These are phyloP conservation scores for Cordyceps javanica DNA, from an alignment of 2,329 filamentous ascomycete species.

Conservation along the genomic window DNA sequence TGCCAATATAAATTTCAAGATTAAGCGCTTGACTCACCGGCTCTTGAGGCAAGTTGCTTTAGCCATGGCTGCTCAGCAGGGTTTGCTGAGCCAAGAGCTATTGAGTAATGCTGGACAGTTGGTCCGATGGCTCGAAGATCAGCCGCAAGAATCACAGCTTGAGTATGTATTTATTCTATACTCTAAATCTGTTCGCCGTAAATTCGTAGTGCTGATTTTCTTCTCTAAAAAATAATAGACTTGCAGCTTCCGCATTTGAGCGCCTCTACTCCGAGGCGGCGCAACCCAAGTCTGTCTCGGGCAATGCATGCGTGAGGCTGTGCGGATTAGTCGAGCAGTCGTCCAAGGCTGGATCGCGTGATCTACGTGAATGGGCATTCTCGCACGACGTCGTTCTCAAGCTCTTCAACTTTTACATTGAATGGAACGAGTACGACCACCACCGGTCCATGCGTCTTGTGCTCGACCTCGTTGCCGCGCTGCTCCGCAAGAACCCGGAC, in stretches of 20 bases:
- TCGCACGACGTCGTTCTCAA: constrained; percentile 39
- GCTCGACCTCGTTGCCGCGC: constrained; percentile 49
- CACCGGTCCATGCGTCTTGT: constrained; percentile 58
- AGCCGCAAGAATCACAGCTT: constrained; percentile 27
- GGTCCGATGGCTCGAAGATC: constrained; percentile 38
- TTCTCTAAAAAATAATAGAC: not conserved
- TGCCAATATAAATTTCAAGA: not conserved
- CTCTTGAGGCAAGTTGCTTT: not conserved
- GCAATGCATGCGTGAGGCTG: constrained; percentile 50
- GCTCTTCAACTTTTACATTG: constrained; percentile 57
- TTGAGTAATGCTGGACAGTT: constrained; percentile 31
- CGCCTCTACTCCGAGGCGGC: constrained; percentile 42
- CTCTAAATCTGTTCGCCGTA: not conserved
- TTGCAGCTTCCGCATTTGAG: constrained; percentile 38
- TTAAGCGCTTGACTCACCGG: not conserved
- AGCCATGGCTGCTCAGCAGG: constrained; percentile 18
- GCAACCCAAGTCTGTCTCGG: constrained; percentile 49
- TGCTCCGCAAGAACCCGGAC: constrained; percentile 45
- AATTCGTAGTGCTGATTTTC: not conserved
- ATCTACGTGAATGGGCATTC: constrained; percentile 45
- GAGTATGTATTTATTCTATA: constrained; percentile 25
- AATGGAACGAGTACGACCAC: constrained; percentile 62
- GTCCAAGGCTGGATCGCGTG: constrained; percentile 40
- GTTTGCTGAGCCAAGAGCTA: constrained; percentile 19
- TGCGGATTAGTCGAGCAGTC: constrained; percentile 58